Evolutionary conservation across 345 rosid species (phyloP), one percentile per base, ranked within the genome.

Genomic region (Acer yangbiense): DNA sequence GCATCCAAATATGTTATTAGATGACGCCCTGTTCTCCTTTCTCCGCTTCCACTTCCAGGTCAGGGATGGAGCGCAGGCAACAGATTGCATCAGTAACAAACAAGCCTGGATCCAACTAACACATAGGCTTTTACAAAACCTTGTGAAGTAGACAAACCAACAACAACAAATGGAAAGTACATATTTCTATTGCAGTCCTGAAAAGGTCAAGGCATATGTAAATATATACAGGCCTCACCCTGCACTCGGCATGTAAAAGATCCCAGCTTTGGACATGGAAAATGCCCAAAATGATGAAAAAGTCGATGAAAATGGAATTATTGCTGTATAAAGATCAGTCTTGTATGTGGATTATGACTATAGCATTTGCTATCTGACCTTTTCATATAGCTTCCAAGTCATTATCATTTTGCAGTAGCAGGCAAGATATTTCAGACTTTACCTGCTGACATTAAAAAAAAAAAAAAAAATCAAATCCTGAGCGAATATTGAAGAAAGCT

Each of bases 151-250:
- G 44, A 78, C 84, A 27, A 72, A 69, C 79, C 80, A 21, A 80
- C 68, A 69, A 65, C 73, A 71, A 72, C 29, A 76, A 75, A 72
- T 72, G 71, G 57, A 52, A 67, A 54, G 35, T 16, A 71, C 71
- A 62, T 74, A 64, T 65, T 77, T 57, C 27, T 20, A 44, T 32
- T 46, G 55, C 29, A 48, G 17, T 35, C 43, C 74, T 41, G 74
- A 79, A 79, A 76, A 66, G 64, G 80, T 79, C 43, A 39, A 78
- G 81, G 83, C 67, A 50, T 44, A 76, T n/a, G 73, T 17, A 54
- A 58, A 60, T 82, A 84, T 82, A 68, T 82, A 84, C 84, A 84
- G 54, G 68, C 81, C 78, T 57, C 66, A 54, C 76, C 78, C 41
- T 57, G 78, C 39, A 48, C 69, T 79, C 66, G 17, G 55, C n/a